A percentile compares a stretch with the other conserved stretches of the same genome.
Evolutionary conservation across 768 basidiomycete species (phyloP).

Genomic region (Kwoniella pini): DNA sequence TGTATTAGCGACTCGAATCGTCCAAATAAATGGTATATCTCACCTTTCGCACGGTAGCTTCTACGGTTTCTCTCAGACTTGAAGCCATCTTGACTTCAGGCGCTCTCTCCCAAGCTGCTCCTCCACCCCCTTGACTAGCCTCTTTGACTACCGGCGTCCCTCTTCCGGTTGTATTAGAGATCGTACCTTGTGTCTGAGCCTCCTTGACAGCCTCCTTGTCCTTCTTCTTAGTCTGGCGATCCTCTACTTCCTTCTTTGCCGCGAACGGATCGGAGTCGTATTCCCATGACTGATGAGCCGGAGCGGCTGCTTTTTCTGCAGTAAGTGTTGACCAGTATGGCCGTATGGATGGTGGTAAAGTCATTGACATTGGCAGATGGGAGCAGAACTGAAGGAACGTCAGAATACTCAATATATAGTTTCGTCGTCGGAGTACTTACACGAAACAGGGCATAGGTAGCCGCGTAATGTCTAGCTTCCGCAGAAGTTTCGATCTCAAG

Average conservation of each 20-base stretch:
- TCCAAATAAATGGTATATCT: neutral
- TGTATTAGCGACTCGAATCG: constrained; percentile 1
- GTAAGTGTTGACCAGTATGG: constrained; percentile 84
- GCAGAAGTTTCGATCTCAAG: constrained; percentile 66
- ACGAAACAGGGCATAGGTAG: constrained; percentile 81
- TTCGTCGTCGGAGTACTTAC: constrained; percentile 58
- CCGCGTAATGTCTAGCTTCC: constrained; percentile 89
- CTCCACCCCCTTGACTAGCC: constrained; percentile 26
- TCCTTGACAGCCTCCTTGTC: constrained; percentile 46
- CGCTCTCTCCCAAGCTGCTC: constrained; percentile 52
- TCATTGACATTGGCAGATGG: constrained; percentile 54
- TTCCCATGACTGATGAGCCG: constrained; percentile 78
- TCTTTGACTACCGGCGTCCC: constrained; percentile 16
- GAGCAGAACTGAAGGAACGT: constrained; percentile 49
- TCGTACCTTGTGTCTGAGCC: constrained; percentile 55
- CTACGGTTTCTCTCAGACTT: constrained; percentile 73
- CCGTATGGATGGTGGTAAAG: constrained; percentile 78
- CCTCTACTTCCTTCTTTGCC: constrained; percentile 67
- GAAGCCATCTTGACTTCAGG: constrained; percentile 82
- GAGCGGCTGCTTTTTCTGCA: constrained; percentile 66
- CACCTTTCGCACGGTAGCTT: constrained; percentile 72
- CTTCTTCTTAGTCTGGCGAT: constrained; percentile 65
- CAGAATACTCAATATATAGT: neutral
- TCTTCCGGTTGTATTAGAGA: constrained; percentile 10
- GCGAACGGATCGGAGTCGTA: constrained; percentile 84